Evolutionary conservation across 192 early-diverging fungal species (phyloP), one percentile per base, ranked within the genome.

Genomic region (Coemansia sp.): DNA sequence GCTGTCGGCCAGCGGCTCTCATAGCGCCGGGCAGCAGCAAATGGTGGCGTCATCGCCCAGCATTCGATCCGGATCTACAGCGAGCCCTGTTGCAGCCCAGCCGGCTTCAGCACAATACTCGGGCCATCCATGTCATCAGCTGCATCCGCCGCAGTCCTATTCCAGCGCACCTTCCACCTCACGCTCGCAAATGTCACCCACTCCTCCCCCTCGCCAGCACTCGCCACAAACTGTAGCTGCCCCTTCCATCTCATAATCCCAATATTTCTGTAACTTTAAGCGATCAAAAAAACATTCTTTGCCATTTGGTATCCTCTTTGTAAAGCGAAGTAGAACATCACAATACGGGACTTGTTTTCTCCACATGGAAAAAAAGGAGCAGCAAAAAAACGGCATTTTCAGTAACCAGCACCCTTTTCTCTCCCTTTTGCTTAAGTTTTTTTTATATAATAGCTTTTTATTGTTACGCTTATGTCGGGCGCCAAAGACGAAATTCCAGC

Each of bases 11-110:
- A 11, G 23, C 10, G 10, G 30, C 8, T 42, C 34, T 3, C 6
- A 26, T 11, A 23, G 23, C 40, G 40, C 39, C 41, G 17, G 26
- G 3, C 11, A 26, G 23, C 23, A 26, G 23, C 23, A 26, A 26
- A 26, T 26, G 23, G 45, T 26, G 23, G 45, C 18, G 12, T 49
- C 46, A 30, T 49, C 46, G 2, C 46, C 46, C 26, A 49, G 46
- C 28, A 26, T 49, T 1, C 15, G 46, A 31, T 49, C 46, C 4
- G 46, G 46, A 31, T 34, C 49, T n/a, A 38, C 49, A 12, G 32
- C 36, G 37, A 59, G 39, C 17, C 31, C 48, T 6, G 31, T 36
- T 53, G 47, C 15, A 2, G 15, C 46, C 5, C 9, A 17, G 23
- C 23, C 23, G 23, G 23, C 23, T 4, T 26, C 23, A 4, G 23